Evolutionary conservation across 345 rosid species (phyloP), one percentile per base, ranked within the genome.

Genomic region (Syzygium grande): DNA sequence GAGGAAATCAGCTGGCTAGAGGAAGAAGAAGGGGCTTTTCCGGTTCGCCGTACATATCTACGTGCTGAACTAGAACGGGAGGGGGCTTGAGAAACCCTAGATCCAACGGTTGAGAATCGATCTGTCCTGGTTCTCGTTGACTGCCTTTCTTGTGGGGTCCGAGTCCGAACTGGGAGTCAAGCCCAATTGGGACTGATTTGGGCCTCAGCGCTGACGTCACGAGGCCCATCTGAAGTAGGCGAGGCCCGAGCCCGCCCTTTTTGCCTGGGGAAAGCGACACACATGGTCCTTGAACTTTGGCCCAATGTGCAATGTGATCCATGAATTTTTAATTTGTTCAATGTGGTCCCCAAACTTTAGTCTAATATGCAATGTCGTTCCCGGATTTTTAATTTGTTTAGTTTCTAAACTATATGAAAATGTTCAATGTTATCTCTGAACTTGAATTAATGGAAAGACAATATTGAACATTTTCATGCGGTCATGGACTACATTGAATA

Each of bases 21-120:
- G 25, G 49, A 34, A 17, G 23, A 1, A 34, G 25, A 73, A 0
- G 5, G 16, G 7, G 2, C 0, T 0, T 10, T 0, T 1, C 43
- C 1, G 9, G 49, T 73, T 73, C 25, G 0, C 25, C 7, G 12
- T 4, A 5, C 16, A 30, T 34, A 73, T 34, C 19, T 2, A 11
- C 4, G 80, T 4, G 23, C 46, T 1, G 25, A 17, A 34, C 80
- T 22, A 73, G 25, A 22, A 34, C 49, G 80, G 78, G 25, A 34
- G 34, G 1, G 80, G 80, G 25, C 13, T 9, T 19, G 80, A 73
- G 25, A 34, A 73, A 73, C 80, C 80, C 80, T 73, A 73, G 14
- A 73, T 73, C 80, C 25, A 41, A 73, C 80, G 80, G 80, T 1
- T 2, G 25, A 2, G 7, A 34, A 34, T 2, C 46, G 13, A 73